phyloP scores from a whole-genome alignment of 345 rosid genomes.

The Salix exigua region DNA sequence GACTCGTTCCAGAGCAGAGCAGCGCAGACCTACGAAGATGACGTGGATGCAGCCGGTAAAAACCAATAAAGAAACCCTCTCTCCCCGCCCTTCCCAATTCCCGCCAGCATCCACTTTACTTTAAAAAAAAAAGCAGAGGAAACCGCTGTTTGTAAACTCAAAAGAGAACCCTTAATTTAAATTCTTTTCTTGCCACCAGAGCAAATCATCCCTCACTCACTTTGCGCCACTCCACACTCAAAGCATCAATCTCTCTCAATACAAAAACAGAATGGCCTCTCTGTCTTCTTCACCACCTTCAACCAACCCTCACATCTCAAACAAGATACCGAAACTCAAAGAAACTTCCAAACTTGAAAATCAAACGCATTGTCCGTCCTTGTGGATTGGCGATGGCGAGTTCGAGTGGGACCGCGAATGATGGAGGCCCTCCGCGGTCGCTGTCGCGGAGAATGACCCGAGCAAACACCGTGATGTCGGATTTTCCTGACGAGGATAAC shows the following conservation, averaged over 20 bases:
- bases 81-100: background rate
- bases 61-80: background rate
- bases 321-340: background rate
- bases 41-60: background rate
- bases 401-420: slow-evolving; percentile 61
- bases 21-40: background rate
- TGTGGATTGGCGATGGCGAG: slow-evolving; percentile 52
- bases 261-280: background rate
- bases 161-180: background rate
- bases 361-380: background rate
- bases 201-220: slow-evolving; percentile 28
- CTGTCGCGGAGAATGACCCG: slow-evolving; percentile 47
- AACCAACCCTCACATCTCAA: background rate
- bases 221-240: slow-evolving; percentile 58
- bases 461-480: slow-evolving; percentile 45
- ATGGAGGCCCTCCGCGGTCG: slow-evolving; percentile 33
- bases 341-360: background rate
- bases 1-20: background rate
- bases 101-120: background rate
- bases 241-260: slow-evolving; percentile 39
- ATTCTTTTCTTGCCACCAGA: slow-evolving; percentile 59
- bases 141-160: too few relatives aligned
- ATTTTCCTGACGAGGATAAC: slow-evolving; percentile 46
- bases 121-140: background rate
- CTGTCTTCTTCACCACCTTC: background rate